Conservation (phyloP, 2,329 filamentous ascomycete species). For the Cercospora sp. region DNA sequence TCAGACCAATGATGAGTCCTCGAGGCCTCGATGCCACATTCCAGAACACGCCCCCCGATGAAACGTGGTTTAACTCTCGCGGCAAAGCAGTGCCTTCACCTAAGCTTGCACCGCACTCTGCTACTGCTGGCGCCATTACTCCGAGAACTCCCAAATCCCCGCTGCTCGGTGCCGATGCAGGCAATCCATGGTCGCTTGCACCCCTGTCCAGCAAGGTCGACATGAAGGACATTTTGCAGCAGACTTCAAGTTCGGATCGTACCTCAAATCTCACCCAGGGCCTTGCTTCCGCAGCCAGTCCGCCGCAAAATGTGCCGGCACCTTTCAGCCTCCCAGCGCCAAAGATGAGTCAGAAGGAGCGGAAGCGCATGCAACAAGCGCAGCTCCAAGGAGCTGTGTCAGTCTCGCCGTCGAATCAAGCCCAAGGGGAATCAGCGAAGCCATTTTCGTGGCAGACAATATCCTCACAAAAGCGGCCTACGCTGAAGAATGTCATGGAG, state of each 20-base stretch:
- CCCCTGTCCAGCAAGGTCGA: conserved; percentile 62
- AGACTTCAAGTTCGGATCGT: conserved; percentile 51
- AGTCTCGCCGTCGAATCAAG: conserved; percentile 28
- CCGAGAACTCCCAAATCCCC: conserved; percentile 39
- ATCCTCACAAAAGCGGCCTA: conserved; percentile 51
- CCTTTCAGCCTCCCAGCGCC: conserved; percentile 42
- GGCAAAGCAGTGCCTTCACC: conserved; percentile 41
- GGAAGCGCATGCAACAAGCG: conserved; percentile 77
- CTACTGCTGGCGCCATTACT: conserved; percentile 33
- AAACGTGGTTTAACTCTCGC: conserved; percentile 45
- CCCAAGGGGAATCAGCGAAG: conserved; percentile 12
- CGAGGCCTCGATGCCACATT: conserved; percentile 31
- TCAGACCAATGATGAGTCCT: conserved; percentile 32
- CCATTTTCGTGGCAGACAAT: conserved; percentile 64
- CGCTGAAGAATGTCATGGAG: conserved; percentile 53
- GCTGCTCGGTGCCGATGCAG: conserved; percentile 28
- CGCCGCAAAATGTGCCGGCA: conserved; percentile 24
- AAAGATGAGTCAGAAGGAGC: conserved; percentile 88
- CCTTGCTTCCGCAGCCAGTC: conserved; percentile 35
- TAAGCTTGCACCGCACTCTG: conserved; percentile 32
- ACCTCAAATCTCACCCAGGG: conserved; percentile 48
- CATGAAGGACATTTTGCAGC: conserved; percentile 74
- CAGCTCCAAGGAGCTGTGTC: conserved; percentile 43
- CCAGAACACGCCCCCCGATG: conserved; percentile 32
- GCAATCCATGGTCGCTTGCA: conserved; percentile 55